phyloP scores from a whole-genome alignment of 805 yeast species.

The Kuraishia cidri region DNA sequence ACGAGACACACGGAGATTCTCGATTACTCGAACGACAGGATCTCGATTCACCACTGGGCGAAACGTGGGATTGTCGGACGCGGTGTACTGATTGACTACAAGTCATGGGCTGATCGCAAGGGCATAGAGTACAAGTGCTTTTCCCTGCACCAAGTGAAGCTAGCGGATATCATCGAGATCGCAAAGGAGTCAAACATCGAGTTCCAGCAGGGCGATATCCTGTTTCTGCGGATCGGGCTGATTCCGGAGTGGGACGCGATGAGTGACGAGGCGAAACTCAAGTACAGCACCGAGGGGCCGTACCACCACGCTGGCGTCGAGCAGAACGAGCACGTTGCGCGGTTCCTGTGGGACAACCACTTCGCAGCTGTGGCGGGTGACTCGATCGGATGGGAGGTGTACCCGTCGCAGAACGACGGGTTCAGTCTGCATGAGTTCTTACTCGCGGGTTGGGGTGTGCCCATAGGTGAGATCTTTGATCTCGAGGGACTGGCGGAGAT shows the following conservation, averaged over 20 bases:
- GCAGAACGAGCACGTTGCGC: conserved; percentile 5
- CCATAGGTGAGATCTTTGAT: conserved; percentile 23
- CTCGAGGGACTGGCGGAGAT: conserved; percentile 16
- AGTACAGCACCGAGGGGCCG: conserved; percentile 7
- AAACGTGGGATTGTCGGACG: conserved; percentile 21
- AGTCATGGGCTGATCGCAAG: conserved; percentile 15
- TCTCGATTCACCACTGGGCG: conserved; percentile 12
- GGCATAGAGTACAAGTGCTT: conserved; percentile 17
- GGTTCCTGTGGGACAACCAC: conserved; percentile 8
- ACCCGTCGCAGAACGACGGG: conserved; percentile 4
- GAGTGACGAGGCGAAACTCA: conserved; percentile 3
- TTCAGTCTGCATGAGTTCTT: conserved; percentile 8
- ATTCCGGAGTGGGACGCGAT: conserved; percentile 12
- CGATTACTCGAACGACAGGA: conserved; percentile 3
- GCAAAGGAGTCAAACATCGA: conserved; percentile 13
- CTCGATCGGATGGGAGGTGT: conserved; percentile 9
- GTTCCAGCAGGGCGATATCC: conserved; percentile 18
- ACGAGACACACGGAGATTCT: conserved; percentile 5
- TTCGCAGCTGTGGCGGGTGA: conserved; percentile 9
- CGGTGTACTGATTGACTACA: conserved; percentile 22
- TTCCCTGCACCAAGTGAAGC: conserved; percentile 12
- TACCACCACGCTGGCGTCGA: conserved; percentile 8
- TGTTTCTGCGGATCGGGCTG: conserved; percentile 20
- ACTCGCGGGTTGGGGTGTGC: conserved; percentile 22
- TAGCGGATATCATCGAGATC: conserved; percentile 11